Evolutionary conservation across 805 yeast genomes (phyloP).

Genomic region (Candida endomychidarum): DNA sequence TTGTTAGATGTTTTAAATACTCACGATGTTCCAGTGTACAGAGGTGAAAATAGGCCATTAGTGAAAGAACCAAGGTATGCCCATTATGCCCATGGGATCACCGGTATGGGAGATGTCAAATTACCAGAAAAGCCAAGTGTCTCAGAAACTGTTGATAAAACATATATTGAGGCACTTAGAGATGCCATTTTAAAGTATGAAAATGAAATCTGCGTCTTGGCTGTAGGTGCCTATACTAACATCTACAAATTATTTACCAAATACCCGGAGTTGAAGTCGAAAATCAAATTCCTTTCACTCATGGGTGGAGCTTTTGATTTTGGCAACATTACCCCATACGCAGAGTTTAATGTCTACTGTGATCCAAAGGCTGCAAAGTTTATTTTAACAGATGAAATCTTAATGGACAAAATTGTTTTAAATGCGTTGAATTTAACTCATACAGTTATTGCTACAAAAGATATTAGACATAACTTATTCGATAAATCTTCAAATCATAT

Average conservation of each 20-base stretch:
- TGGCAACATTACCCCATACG: conserved; percentile 51
- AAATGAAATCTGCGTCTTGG: conserved; percentile 58
- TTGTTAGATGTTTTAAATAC: conserved; percentile 58
- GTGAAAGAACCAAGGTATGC: conserved; percentile 51
- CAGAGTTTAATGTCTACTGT: conserved; percentile 74
- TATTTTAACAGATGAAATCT: conserved; percentile 47
- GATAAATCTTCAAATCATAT: conserved; percentile 32
- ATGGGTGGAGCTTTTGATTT: conserved; percentile 74
- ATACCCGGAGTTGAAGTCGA: conserved; percentile 53
- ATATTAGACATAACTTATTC: conserved; percentile 24
- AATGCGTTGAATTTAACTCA: conserved; percentile 73
- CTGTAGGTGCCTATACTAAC: conserved; percentile 80
- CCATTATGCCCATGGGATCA: conserved; percentile 65
- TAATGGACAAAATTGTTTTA: conserved; percentile 52
- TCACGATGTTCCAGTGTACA: conserved; percentile 59
- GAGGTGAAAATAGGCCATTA: conserved; percentile 64
- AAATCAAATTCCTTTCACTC: conserved; percentile 55
- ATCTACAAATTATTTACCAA: conserved; percentile 53
- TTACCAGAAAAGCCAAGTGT: conserved; percentile 52
- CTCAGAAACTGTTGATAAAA: conserved; percentile 20
- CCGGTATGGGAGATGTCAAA: conserved; percentile 77
- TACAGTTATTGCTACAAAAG: conserved; percentile 49
- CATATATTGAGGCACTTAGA: conserved; percentile 37
- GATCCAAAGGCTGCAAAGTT: conserved; percentile 75
- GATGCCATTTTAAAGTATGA: conserved; percentile 43